Evolutionary conservation across 805 yeast genomes (phyloP), one percentile per base, ranked within the genome.

Genomic region (Candida insectorum): DNA sequence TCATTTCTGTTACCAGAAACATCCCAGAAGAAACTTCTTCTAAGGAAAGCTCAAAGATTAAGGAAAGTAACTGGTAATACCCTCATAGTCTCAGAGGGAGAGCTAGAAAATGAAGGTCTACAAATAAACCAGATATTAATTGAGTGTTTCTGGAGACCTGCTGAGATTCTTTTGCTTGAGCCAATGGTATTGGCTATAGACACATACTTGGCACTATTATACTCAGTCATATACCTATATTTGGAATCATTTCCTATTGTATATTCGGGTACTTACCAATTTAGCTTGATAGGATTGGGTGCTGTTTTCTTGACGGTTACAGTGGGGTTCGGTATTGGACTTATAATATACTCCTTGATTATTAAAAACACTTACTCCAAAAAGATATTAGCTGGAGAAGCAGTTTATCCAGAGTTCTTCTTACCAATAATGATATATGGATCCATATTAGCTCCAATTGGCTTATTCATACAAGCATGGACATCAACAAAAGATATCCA

Each of bases 181-280:
- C 84, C 84, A 1, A 75, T 73, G 16, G 70, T 78, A 12, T 37
- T 77, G 14, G 58, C 77, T 16, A 66, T 77, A 36, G 66, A 77
- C 47, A 13, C 68, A 17, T 77, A 77, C 49, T 55, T 73, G 41
- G 73, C 79, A 0, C 48, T 78, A 36, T 59, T 70, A 4, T 79
- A 78, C 48, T 73, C 79, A 17, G 53, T 73, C 17, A 44, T 73
- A 47, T 79, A 75, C 50, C 54, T 76, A 17, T 78, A 73, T 62
- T 75, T 78, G 45, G 83, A 71, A 62, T 48, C 51, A 7, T 45
- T 44, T 26, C 83, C 85, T 6, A 60, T 77, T 22, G 76, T 73
- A 3, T 78, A 68, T 40, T 36, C 40, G 6, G 71, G 61, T 4
- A 47, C 62, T n/a, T 60, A 73, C 43, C 48, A 60, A 26, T 77